Evolutionary conservation across 2,329 filamentous ascomycete genomes (phyloP), one percentile per base, ranked within the genome.

Genomic region (Alternaria arborescens): DNA sequence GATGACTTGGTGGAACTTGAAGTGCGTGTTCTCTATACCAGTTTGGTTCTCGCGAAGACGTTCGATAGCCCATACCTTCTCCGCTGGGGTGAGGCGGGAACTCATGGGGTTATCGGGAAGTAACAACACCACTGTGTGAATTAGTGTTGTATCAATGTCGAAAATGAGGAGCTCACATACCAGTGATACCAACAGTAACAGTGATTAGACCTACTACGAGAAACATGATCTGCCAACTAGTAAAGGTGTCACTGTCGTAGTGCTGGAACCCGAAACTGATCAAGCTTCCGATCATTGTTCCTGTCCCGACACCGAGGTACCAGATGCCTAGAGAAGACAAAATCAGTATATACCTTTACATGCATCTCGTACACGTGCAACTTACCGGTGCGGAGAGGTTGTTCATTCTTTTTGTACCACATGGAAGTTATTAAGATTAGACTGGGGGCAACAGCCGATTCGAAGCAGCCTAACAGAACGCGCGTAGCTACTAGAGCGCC

Each of bases 181-280:
- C 65, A 10, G 55, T 47, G 3, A 81, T 65, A 0, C 79, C 79
- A 20, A 69, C 60, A 4, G 69, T 48, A 5, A 73, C 63, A 5
- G 77, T 80, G n/a, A 78, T 55, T 0, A 71, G 51, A 3, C 79
- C 79, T 16, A 81, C 87, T n/a, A 91, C 84, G 18, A 91, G 77
- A 71, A 91, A 91, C 66, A 90, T 87, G 66, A 87, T 89, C 67
- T 85, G 86, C 88, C 88, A 91, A 0, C 84, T 85, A 0, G 84
- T 80, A 20, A 90, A 79, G 1, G 81, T 78, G 65, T 87, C 87
- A 26, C 73, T 72, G 4, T 65, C 61, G 4, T 68, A 64, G 63
- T 88, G 82, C 1, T 88, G 87, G 46, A 89, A 89, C 0, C 83
- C 87, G 57, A 86, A 89, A 0, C 85, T 84, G 0, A 87, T 72